Base-by-base conservation (phyloP, 257 asterid species). In the Handroanthus guayacan region DNA sequence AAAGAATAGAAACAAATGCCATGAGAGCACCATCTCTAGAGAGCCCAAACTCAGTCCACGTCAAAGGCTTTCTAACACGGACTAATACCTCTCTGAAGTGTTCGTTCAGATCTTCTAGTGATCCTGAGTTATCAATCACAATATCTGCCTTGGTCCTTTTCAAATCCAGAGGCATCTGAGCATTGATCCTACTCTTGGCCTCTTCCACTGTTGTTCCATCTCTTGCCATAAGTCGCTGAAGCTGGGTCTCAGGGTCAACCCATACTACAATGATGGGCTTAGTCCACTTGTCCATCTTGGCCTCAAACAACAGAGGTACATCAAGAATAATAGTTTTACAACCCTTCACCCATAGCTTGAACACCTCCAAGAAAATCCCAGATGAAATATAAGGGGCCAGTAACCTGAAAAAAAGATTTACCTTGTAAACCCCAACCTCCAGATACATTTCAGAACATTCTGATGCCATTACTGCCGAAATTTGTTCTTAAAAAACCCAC, bases 291-390 rank as follows among this genome's bases (percentile, higher is more conserved):
- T 89, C 94, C 82, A 95, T 85, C 83, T 91, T 91, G 78, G 92
- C 95, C 84, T 95, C 97, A 79, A 95, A 93, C 87, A 95, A 82
- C 82, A 95, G 84, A 73, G 98, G 99, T 70, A 95, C 95, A 64
- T 95, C 99, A 17, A 95, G 97, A 79, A 93, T 90, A 54, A 93
- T 91, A 51, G 78, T 76, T 58, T 86, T 85, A 62, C 82, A 88
- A 54, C 97, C 97, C 80, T 82, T 87, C 70, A 91, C 37, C 99
- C 99, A 95, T 39, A 90, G 79, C 86, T 91, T 93, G 82, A 95
- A 77, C 58, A 90, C 96, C 86, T 88, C 89, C 78, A 76, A 31
- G 45, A 89, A 69, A 61, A 93, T 91, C 47, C 98, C 95, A 18
- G 83, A 75, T 47, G 97, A 93, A 77, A 95, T 91, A 76, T 87